Base-by-base conservation (phyloP, 2,329 filamentous ascomycete genomes). In the Phaeophleospora eucalypticola region DNA sequence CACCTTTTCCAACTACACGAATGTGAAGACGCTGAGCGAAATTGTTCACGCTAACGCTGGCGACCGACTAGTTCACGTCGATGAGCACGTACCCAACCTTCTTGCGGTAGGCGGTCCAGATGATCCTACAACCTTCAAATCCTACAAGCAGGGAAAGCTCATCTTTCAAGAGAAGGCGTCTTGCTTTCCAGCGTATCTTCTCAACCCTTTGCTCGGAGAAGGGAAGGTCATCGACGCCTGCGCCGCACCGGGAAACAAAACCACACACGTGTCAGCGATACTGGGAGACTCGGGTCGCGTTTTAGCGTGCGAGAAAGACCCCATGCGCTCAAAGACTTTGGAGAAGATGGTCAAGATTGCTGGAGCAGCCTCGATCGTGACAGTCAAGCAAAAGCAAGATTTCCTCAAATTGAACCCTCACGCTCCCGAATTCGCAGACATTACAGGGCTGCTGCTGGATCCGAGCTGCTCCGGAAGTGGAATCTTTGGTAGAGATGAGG, bases 111-210 rank as follows among this genome's bases (percentile, higher is more conserved):
- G 87, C 2, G 54, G 51, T 18, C 80, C 85, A 0, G 76, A 78
- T 1, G 87, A 95, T 60, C 73, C 96, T 36, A 84, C 82, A 16
- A 85, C 83, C 52, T 84, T 81, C 6, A 69, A 78, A 12, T 85
- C 89, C 0, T 97, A 97, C 66, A 77, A 72, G 12, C 73, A 78
- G 1, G 91, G 91, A 1, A 78, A 82, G 38, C 80, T 97, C 43
- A 95, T 97, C 49, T 73, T 97, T 18, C 93, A 98, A 66, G 93
- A 97, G 63, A 97, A 96, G 68, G 91, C 93, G 0, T 96, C 90
- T 0, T 98, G 93, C 64, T 96, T 98, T 61, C 93, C 93, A 0
- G 93, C 91, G 0, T 93, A 93, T 63, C 74, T 98, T 2, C 73
- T 98, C 0, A 77, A 95, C 42, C 82, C 86, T 0, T 71, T 71